A percentile compares a stretch with the other conserved stretches of the same genome.
These are phyloP conservation scores for Hymenoscyphus linearis DNA, from an alignment of 2,329 filamentous ascomycete genomes.

Conservation along the genomic window DNA sequence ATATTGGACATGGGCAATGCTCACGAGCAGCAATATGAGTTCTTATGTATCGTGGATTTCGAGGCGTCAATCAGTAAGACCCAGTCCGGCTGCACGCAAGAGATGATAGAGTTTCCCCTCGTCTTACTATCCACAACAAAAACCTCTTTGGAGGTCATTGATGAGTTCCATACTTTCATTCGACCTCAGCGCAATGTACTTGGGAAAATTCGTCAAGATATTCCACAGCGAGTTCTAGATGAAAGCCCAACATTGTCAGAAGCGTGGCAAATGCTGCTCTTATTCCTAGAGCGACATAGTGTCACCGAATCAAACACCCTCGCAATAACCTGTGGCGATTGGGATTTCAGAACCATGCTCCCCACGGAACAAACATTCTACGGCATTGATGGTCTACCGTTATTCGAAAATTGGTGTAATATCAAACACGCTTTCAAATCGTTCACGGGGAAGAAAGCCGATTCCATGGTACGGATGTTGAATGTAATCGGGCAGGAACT, in stretches of 20 bases:
- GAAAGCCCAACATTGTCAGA: neutral
- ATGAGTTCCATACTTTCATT: neutral
- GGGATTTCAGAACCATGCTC: conserved; percentile 15
- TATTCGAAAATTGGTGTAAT: conserved; percentile 17
- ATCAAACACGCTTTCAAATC: conserved; percentile 15
- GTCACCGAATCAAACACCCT: conserved; percentile 13
- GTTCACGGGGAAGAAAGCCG: conserved; percentile 15
- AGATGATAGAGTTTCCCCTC: conserved; percentile 14
- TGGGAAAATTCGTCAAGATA: neutral
- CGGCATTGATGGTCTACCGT: conserved; percentile 5
- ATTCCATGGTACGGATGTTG: conserved; percentile 17
- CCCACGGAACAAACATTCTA: conserved; percentile 11
- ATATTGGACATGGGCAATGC: neutral
- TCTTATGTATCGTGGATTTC: conserved; percentile 15
- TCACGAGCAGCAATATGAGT: conserved; percentile 1
- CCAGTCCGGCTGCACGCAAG: conserved; percentile 8
- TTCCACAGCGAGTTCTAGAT: neutral
- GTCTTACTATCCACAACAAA: conserved; percentile 2
- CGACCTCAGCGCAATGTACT: neutral
- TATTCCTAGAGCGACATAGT: conserved; percentile 5
- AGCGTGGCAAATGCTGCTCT: neutral
- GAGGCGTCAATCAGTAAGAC: conserved; percentile 13
- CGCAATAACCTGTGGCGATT: conserved; percentile 14
- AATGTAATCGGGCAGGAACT: conserved; percentile 15
- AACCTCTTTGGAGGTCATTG: neutral